These are phyloP conservation scores for Phoenix dactylifera DNA, from an alignment of 176 grass and related monocot species.

Conservation along the genomic window DNA sequence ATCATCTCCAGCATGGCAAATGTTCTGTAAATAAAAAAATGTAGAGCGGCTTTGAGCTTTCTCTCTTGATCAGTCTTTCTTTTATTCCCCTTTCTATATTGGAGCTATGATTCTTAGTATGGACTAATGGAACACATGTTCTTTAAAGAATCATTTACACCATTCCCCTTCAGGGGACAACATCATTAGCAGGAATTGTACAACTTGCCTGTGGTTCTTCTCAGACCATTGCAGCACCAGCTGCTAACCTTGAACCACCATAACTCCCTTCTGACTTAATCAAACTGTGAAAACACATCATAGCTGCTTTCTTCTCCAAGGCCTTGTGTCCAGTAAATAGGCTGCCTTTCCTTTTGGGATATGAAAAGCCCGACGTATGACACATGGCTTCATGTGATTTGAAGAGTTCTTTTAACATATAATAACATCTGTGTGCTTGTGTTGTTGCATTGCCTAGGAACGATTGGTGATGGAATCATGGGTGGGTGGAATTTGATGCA, in stretches of 20 bases:
- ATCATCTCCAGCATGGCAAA: too few species aligned
- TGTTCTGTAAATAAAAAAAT: too few species aligned
- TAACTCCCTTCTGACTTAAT: background rate
- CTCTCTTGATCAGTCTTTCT: slow-evolving; percentile 12
- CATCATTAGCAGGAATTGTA: slow-evolving; percentile 59
- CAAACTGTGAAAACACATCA: background rate
- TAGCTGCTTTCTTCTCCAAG: background rate
- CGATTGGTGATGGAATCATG: too few species aligned
- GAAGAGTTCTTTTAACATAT: too few species aligned
- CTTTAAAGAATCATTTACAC: slow-evolving; percentile 26
- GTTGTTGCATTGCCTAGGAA: too few species aligned
- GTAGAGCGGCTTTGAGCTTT: slow-evolving; percentile 9
- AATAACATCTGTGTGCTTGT: too few species aligned
- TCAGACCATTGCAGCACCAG: slow-evolving; percentile 44
- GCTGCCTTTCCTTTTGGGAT: too few species aligned
- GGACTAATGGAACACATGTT: slow-evolving; percentile 60
- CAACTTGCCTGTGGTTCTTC: slow-evolving; percentile 47
- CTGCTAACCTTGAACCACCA: background rate
- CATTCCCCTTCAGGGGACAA: slow-evolving; percentile 61
- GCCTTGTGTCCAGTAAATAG: too few species aligned
- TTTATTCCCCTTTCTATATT: slow-evolving; percentile 17
- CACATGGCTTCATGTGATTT: too few species aligned
- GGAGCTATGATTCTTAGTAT: background rate
- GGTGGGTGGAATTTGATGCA: slow-evolving; percentile 15
- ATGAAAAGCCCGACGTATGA: too few species aligned